Conservation (phyloP, 495 filamentous ascomycete species). For the Hypoxylon subgilvum region DNA sequence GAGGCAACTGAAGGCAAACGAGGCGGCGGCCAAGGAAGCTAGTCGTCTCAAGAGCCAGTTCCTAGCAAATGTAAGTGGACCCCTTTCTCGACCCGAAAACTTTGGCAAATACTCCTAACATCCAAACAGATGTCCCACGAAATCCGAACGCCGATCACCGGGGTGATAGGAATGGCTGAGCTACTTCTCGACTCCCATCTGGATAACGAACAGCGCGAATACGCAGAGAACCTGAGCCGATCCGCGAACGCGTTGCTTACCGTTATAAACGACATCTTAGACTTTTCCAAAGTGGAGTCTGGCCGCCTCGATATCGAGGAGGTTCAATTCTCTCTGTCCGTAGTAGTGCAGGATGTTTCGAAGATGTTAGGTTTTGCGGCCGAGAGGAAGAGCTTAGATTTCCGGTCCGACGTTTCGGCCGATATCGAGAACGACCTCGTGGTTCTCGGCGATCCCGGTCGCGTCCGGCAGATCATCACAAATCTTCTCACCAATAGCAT, state of each 20-base stretch:
- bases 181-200: constrained; percentile 72
- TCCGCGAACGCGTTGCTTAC: constrained; percentile 82
- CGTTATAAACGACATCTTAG: constrained; percentile 89
- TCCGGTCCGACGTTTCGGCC: constrained; percentile 54
- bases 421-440: constrained; percentile 52
- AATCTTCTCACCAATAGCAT: constrained; percentile 89
- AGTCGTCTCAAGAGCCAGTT: constrained; percentile 72
- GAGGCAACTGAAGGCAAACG: constrained; percentile 65
- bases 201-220: constrained; percentile 72
- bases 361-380: constrained; percentile 68
- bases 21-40: constrained; percentile 71
- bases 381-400: constrained; percentile 63
- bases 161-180: constrained; percentile 77
- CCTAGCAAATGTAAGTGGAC: constrained; percentile 59
- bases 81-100: neutral
- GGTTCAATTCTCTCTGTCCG: constrained; percentile 76
- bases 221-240: constrained; percentile 76
- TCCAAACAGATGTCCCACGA: constrained; percentile 78
- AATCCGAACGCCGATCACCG: constrained; percentile 73
- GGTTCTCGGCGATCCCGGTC: constrained; percentile 76
- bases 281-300: constrained; percentile 86
- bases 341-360: constrained; percentile 72
- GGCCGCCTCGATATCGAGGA: constrained; percentile 76
- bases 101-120: constrained; percentile 9
- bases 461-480: constrained; percentile 81